Evolutionary conservation across 148 eudicot genomes (phyloP).

Genomic region (Vaccinium myrtillus): DNA sequence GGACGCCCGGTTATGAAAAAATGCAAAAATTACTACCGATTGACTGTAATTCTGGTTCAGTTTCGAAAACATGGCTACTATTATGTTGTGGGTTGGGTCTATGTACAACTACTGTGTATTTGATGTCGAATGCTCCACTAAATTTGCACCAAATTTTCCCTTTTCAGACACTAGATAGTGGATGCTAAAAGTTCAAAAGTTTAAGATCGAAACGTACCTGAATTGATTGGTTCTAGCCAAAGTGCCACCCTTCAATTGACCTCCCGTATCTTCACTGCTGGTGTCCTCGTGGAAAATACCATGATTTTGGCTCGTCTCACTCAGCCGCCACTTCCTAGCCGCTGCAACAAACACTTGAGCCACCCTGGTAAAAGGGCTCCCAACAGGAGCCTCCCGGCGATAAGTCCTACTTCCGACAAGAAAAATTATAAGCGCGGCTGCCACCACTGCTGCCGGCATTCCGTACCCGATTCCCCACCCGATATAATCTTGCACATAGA

Average conservation of each 20-base stretch:
- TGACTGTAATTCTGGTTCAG: background rate
- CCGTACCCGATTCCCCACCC: slow-evolving; percentile 64
- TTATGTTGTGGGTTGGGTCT: background rate
- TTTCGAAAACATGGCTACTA: background rate
- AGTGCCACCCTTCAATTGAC: background rate
- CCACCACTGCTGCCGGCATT: slow-evolving; percentile 46
- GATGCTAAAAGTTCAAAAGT: background rate
- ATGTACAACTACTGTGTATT: background rate
- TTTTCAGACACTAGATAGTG: background rate
- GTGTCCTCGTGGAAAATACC: slow-evolving; percentile 30
- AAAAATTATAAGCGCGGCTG: slow-evolving; percentile 45
- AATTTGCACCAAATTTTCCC: background rate
- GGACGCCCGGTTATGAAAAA: background rate
- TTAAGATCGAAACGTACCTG: slow-evolving; percentile 36
- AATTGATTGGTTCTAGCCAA: slow-evolving; percentile 53
- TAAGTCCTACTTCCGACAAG: slow-evolving; percentile 40
- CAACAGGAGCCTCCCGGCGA: slow-evolving; percentile 48
- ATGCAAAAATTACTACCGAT: background rate
- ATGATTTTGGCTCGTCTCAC: background rate
- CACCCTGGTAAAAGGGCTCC: slow-evolving; percentile 68
- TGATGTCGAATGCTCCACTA: background rate
- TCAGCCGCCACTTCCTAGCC: slow-evolving; percentile 39
- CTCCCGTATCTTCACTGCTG: background rate
- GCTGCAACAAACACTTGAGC: slow-evolving; percentile 69
- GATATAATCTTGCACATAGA: slow-evolving; percentile 51